phyloP scores from a whole-genome alignment of 2,329 filamentous ascomycete genomes.

The Alternaria arbusti region DNA sequence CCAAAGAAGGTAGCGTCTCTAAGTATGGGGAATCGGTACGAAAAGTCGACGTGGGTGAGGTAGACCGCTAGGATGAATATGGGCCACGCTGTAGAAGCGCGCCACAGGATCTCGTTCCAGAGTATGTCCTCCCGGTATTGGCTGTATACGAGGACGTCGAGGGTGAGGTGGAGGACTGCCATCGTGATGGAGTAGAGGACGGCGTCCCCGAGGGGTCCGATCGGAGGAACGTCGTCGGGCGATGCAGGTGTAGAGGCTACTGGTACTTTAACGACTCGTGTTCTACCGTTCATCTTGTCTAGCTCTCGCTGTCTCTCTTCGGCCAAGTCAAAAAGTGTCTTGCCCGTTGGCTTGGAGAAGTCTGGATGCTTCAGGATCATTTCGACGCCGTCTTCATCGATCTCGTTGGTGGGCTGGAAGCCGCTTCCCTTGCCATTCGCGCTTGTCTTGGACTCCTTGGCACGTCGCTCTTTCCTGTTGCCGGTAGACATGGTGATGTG shows the following conservation, averaged over 20 bases:
- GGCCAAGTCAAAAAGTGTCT: slow-evolving; percentile 77
- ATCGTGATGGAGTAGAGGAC: slow-evolving; percentile 63
- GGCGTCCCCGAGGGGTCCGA: slow-evolving; percentile 56
- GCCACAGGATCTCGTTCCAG: slow-evolving; percentile 62
- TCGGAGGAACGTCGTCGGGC: slow-evolving; percentile 40
- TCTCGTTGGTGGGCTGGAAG: slow-evolving; percentile 46
- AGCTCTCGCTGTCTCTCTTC: slow-evolving; percentile 62
- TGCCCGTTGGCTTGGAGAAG: slow-evolving; percentile 64
- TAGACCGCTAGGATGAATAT: slow-evolving; percentile 55
- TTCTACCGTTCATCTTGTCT: slow-evolving; percentile 54
- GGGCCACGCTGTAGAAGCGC: slow-evolving; percentile 57
- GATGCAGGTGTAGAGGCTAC: slow-evolving; percentile 22
- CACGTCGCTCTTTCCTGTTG: slow-evolving; percentile 56
- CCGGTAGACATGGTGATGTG: slow-evolving; percentile 32
- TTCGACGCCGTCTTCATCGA: slow-evolving; percentile 55
- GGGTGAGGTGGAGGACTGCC: slow-evolving; percentile 75
- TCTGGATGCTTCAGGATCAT: slow-evolving; percentile 74
- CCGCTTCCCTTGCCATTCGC: slow-evolving; percentile 34
- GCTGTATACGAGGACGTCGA: slow-evolving; percentile 79
- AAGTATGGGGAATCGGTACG: slow-evolving; percentile 52
- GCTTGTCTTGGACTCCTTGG: slow-evolving; percentile 38
- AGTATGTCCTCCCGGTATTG: slow-evolving; percentile 74
- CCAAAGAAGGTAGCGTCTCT: slow-evolving; percentile 66
- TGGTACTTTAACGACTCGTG: slow-evolving; percentile 43
- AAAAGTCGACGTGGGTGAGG: slow-evolving; percentile 50